Evolutionary conservation across 257 asterid species (phyloP).

Genomic region (Plectranthus barbatus): DNA sequence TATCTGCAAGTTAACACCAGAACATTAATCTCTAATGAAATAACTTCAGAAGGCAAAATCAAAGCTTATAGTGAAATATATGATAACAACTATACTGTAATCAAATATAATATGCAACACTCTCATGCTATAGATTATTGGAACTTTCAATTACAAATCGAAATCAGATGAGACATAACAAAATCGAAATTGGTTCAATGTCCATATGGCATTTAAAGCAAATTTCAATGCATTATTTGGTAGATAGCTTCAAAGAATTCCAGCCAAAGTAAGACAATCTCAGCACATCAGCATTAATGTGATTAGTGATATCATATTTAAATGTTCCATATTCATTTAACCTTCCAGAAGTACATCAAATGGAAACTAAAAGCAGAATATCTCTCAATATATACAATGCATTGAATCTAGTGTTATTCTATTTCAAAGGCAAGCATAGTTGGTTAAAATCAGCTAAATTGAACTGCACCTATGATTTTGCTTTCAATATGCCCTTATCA

Average conservation of each 20-base stretch:
- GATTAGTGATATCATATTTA: background rate
- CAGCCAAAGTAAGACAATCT: background rate
- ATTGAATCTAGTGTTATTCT: background rate
- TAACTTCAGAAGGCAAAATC: constrained; percentile 3
- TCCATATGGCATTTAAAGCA: background rate
- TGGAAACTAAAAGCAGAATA: background rate
- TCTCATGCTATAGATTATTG: background rate
- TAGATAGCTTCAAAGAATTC: background rate
- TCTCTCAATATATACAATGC: background rate
- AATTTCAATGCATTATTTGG: background rate
- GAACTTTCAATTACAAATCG: background rate
- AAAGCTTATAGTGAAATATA: constrained; percentile 1
- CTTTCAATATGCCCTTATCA: no score
- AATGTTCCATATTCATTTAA: background rate
- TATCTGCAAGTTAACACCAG: constrained; percentile 45
- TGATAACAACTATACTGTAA: background rate
- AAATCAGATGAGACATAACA: background rate
- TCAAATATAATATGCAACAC: background rate
- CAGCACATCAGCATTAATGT: background rate
- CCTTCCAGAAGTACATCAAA: background rate
- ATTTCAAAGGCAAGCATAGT: background rate
- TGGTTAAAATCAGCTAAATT: background rate
- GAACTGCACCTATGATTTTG: no score
- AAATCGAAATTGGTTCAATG: background rate
- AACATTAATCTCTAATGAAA: constrained; percentile 11